A percentile compares a stretch with the other conserved stretches of the same genome.
phyloP scores from a whole-genome alignment of 2,329 filamentous ascomycete species.

The Pezicula carpinea region DNA sequence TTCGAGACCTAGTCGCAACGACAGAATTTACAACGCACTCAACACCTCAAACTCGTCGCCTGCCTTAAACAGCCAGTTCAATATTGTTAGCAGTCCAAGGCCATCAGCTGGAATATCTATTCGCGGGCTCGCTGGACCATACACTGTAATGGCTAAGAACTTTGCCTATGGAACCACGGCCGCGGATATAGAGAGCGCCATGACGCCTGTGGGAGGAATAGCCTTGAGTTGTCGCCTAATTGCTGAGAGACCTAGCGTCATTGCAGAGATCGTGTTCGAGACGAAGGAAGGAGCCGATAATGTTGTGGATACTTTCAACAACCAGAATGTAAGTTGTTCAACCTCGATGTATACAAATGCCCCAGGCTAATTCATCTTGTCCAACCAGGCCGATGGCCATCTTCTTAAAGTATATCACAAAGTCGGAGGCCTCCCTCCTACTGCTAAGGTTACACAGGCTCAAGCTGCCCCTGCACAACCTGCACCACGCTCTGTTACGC shows the following conservation, averaged over 20 bases:
- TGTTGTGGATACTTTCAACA: constrained; percentile 72
- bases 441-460: constrained; percentile 8
- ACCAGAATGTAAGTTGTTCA: constrained; percentile 59
- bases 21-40: constrained; percentile 21
- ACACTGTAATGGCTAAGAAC: constrained; percentile 71
- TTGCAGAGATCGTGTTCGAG: constrained; percentile 73
- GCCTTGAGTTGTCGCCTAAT: constrained; percentile 64
- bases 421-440: constrained; percentile 32
- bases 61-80: constrained; percentile 28
- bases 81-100: constrained; percentile 30
- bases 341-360: background rate
- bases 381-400: constrained; percentile 63
- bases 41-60: constrained; percentile 26
- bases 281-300: constrained; percentile 68
- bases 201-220: constrained; percentile 69
- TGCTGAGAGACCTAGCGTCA: constrained; percentile 64
- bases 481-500: constrained; percentile 12
- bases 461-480: constrained; percentile 5
- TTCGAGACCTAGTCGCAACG: constrained; percentile 20
- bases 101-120: constrained; percentile 57
- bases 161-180: constrained; percentile 78
- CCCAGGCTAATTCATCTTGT: background rate
- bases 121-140: constrained; percentile 68
- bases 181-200: constrained; percentile 76
- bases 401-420: constrained; percentile 71